phyloP scores from a whole-genome alignment of 768 basidiomycete genomes.

The Rhodotorula babjevae region DNA sequence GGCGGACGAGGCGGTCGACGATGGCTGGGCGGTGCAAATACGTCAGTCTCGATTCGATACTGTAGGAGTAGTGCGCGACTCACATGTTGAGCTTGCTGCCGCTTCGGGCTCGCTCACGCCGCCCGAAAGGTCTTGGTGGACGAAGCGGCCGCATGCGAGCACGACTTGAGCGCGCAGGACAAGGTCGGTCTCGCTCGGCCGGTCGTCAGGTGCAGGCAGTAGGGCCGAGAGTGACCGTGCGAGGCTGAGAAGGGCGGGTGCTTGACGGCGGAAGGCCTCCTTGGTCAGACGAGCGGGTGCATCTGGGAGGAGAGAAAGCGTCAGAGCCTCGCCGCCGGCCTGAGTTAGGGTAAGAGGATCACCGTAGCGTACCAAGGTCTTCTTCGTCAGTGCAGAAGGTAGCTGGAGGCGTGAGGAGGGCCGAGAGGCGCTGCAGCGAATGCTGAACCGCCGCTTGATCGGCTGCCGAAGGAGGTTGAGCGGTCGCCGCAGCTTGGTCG shows the following conservation, averaged over 20 bases:
- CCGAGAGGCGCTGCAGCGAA: not conserved
- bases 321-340: not conserved
- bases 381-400: not conserved
- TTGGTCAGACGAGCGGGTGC: not conserved
- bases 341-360: too few species aligned
- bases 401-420: not conserved
- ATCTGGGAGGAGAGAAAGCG: not conserved
- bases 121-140: not conserved
- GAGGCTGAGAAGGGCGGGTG: not conserved
- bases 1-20: not conserved
- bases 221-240: not conserved
- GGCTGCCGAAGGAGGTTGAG: not conserved
- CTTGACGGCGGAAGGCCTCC: not conserved
- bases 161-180: not conserved
- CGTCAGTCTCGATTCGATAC: too few species aligned
- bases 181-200: not conserved
- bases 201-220: not conserved
- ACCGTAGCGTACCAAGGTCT: not conserved
- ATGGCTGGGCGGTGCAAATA: not conserved
- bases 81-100: not conserved
- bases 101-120: fast-evolving
- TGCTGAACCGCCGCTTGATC: not conserved
- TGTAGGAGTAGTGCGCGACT: not conserved
- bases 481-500: not conserved
- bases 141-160: conserved; percentile 2